Percentiles rank a stretch among this genome's conserved stretches.
These are phyloP conservation scores for Solanum ahanhuiri DNA, from an alignment of 257 asterid species.

Conservation along the genomic window DNA sequence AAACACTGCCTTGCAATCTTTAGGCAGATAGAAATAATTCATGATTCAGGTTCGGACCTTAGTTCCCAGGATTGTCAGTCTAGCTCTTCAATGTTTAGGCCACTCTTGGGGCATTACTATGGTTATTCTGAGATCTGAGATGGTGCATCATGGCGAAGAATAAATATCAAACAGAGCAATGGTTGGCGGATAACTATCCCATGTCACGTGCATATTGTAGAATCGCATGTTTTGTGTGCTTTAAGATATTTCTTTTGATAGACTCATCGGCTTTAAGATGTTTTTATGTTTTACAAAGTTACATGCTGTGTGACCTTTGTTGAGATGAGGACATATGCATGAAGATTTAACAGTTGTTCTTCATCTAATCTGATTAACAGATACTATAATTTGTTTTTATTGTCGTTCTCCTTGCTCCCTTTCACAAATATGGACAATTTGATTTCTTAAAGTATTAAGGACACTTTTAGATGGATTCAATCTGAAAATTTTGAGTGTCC, in stretches of 20 bases:
- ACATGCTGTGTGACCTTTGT: not conserved
- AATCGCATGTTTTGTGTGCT: not conserved
- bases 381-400: not conserved
- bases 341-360: not conserved
- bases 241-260: not conserved
- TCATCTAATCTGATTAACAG: not conserved
- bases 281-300: not conserved
- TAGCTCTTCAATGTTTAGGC: not conserved
- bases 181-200: not conserved
- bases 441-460: not conserved
- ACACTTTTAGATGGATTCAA: not conserved
- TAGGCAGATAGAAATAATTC: not conserved
- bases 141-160: not conserved
- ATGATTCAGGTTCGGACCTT: not conserved
- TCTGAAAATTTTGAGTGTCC: not conserved
- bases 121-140: not conserved
- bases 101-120: not conserved
- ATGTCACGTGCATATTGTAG: not conserved
- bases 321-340: not conserved
- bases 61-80: not conserved
- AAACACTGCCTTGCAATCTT: not conserved
- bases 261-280: not conserved
- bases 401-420: not conserved
- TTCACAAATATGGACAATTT: not conserved
- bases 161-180: not conserved